Evolutionary conservation across 2,329 filamentous ascomycete species (phyloP).

Genomic region (Alternaria consortialis): DNA sequence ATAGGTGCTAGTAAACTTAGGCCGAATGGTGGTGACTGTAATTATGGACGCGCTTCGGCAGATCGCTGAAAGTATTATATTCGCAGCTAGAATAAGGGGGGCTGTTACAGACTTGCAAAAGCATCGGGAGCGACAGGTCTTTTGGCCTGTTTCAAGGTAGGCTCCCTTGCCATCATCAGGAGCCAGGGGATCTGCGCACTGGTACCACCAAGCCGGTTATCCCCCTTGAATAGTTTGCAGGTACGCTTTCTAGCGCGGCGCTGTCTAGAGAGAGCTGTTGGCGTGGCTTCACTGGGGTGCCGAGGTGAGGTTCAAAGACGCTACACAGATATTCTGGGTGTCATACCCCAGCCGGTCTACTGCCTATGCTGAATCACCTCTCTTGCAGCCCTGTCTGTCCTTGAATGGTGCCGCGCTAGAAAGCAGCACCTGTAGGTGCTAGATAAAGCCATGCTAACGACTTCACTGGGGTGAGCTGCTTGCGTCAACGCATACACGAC

Average conservation of each 20-base stretch:
- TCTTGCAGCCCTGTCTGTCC: constrained; percentile 20
- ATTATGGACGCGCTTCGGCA: too few relatives aligned
- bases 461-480: too few relatives aligned
- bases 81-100: constrained; percentile 38
- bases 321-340: constrained; percentile 38
- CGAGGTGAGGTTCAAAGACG: constrained; percentile 28
- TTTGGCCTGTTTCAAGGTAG: constrained; percentile 50
- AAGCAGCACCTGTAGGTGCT: too few relatives aligned
- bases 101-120: constrained; percentile 39
- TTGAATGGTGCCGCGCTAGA: not conserved
- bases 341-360: constrained; percentile 44
- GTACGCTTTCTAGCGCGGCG: not conserved
- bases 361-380: constrained; percentile 29
- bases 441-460: too few relatives aligned
- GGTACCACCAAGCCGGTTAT: constrained; percentile 35
- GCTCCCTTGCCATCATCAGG: constrained; percentile 39
- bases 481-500: too few relatives aligned
- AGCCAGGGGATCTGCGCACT: constrained; percentile 43
- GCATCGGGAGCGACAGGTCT: constrained; percentile 51
- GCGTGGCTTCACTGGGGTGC: constrained; percentile 28
- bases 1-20: too few relatives aligned
- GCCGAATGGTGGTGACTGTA: too few relatives aligned
- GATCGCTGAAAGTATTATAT: constrained; percentile 42
- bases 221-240: constrained; percentile 21
- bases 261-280: constrained; percentile 8